phyloP scores from a whole-genome alignment of 1,139 yeast genomes.

The Candida buenavistaensis region DNA sequence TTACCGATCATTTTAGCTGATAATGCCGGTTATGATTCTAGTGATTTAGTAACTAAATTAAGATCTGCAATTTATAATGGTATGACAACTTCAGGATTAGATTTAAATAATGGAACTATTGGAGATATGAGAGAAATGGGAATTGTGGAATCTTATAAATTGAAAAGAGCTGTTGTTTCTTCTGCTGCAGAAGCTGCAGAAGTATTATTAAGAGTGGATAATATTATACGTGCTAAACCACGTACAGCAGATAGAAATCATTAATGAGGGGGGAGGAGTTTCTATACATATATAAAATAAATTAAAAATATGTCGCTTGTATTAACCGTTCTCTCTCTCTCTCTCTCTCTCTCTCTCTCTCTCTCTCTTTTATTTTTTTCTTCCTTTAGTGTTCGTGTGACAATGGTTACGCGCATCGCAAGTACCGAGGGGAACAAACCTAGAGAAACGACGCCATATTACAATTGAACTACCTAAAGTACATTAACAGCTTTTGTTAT shows the following conservation, averaged over 20 bases:
- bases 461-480: too few species aligned
- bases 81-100: constrained; percentile 86
- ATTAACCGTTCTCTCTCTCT: too few species aligned
- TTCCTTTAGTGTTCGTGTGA: too few species aligned
- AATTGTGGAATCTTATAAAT: constrained; percentile 85
- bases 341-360: not conserved
- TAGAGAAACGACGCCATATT: too few species aligned
- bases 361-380: not conserved
- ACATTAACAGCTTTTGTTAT: too few species aligned
- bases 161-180: constrained; percentile 92
- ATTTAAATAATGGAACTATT: constrained; percentile 76
- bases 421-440: too few species aligned
- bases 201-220: constrained; percentile 90
- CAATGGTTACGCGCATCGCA: too few species aligned
- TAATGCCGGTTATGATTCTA: constrained; percentile 95
- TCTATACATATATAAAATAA: too few species aligned
- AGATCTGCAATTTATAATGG: constrained; percentile 94
- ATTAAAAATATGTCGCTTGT: not conserved
- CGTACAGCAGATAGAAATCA: constrained; percentile 88
- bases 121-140: constrained; percentile 96
- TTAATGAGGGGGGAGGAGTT: too few species aligned
- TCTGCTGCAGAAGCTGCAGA: constrained; percentile 98
- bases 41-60: constrained; percentile 86
- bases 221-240: constrained; percentile 94
- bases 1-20: constrained; percentile 94